These are phyloP conservation scores for Saccharomycopsis phalli DNA, from an alignment of 1,139 yeast genomes.

Conservation along the genomic window DNA sequence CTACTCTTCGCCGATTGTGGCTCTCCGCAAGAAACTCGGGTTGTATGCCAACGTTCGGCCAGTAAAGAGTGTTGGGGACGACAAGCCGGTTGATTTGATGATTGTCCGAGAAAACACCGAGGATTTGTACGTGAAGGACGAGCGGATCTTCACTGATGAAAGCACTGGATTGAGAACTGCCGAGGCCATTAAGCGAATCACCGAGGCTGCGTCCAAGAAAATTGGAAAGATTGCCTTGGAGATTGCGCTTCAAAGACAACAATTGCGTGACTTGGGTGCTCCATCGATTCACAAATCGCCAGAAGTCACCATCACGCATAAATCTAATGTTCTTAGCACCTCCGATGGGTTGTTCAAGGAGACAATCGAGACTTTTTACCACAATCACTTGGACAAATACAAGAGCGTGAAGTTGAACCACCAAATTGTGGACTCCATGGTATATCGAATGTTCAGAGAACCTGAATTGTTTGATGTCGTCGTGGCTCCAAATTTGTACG, in stretches of 20 bases:
- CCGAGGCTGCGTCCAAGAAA: slow-evolving; percentile 75
- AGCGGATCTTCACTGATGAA: slow-evolving; percentile 57
- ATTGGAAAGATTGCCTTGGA: slow-evolving; percentile 90
- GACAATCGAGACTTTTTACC: slow-evolving; percentile 70
- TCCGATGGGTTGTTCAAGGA: slow-evolving; percentile 96
- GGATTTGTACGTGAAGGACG: slow-evolving; percentile 92
- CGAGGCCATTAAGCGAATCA: slow-evolving; percentile 93
- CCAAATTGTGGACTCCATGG: slow-evolving; percentile 99
- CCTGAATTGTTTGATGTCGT: slow-evolving; percentile 96
- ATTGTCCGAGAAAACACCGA: slow-evolving; percentile 98
- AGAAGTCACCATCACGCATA: slow-evolving; percentile 82
- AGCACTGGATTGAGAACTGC: slow-evolving; percentile 83
- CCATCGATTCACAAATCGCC: slow-evolving; percentile 38
- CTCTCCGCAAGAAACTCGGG: slow-evolving; percentile 89
- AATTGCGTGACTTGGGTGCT: slow-evolving; percentile 58
- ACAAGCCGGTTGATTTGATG: slow-evolving; percentile 90
- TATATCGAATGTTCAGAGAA: slow-evolving; percentile 95
- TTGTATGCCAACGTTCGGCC: slow-evolving; percentile 96
- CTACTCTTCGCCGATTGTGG: slow-evolving; percentile 96
- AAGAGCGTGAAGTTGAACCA: slow-evolving; percentile 64
- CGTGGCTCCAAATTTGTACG: slow-evolving; percentile 96
- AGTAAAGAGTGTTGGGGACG: slow-evolving; percentile 65
- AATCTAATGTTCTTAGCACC: slow-evolving; percentile 86
- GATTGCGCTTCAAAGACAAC: slow-evolving; percentile 86
- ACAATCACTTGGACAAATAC: slow-evolving; percentile 50